Base-by-base conservation (phyloP, 352 stramenopile species). In the Pseudoperonospora humuli region DNA sequence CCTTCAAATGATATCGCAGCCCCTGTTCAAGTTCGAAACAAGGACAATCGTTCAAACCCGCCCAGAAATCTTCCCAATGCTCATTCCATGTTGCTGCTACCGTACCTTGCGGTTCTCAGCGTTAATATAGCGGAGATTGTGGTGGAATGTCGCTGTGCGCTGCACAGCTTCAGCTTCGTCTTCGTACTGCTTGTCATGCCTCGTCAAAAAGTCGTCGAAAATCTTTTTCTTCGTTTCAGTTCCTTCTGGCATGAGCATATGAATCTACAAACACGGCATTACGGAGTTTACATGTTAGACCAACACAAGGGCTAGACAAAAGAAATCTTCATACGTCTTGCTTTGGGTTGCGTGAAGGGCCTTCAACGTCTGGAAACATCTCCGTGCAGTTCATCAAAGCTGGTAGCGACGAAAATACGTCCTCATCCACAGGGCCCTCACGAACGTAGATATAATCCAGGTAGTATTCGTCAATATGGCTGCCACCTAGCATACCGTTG, bases 381-480 rank as follows among this genome's bases (percentile, higher is more conserved):
- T 78, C 67, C 0, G 74, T 78, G 64, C 83, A 95, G 56, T 91
- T 90, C 77, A 93, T 92, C 18, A 67, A 70, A 44, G 67, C 64
- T 39, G 83, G 73, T 18, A 85, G 48, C 46, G 78, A 70, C 20
- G 50, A 65, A 28, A 91, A 92, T 13, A 91, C 76, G 27, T 82
- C 54, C 41, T 69, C 56, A 23, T 78, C 52, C 20, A 90, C 57
- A 8, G 78, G 68, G 0, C 77, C 79, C 40, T 74, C 75, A 27
- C 80, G 78, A 14, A 95, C 62, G 55, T 89, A 92, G 41, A 90
- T 63, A 62, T 95, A 95, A 53, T 95, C 81, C 39, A 95, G 44
- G 42, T 72, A 91, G 60, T 95, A 95, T 61, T 95, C 81, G 45
- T 95, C 85, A 45, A 93, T 86, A 61, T 95, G 85, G 45, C 79